These are phyloP conservation scores for Leccinum variicolor DNA, from an alignment of 768 basidiomycete species.

Conservation along the genomic window DNA sequence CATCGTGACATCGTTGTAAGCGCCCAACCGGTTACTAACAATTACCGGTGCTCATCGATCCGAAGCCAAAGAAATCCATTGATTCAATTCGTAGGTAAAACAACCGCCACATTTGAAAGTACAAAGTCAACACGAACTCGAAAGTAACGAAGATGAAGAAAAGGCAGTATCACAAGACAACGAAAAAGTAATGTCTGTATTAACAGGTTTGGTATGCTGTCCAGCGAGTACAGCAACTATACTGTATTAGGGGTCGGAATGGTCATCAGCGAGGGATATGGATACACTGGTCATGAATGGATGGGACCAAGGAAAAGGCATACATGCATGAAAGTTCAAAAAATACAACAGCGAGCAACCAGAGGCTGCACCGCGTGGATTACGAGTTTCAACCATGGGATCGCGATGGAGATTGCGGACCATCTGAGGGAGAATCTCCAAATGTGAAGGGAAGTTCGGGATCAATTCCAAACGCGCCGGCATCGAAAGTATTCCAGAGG, in stretches of 20 bases:
- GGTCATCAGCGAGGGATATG: conserved; percentile 25
- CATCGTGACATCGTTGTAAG: not conserved
- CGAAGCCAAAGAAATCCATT: not conserved
- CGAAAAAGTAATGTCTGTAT: conserved; percentile 16
- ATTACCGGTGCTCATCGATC: not conserved
- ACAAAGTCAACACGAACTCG: conserved; percentile 4
- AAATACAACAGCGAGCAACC: conserved; percentile 10
- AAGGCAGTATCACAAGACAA: conserved; percentile 1
- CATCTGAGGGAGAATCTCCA: conserved; percentile 33
- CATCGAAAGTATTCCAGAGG: conserved; percentile 63
- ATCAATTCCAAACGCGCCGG: conserved; percentile 69
- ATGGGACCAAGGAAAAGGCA: not conserved
- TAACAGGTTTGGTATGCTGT: conserved; percentile 28
- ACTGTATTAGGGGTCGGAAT: conserved; percentile 18
- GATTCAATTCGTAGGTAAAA: conserved; percentile 7
- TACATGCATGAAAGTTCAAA: conserved; percentile 15
- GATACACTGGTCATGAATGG: conserved; percentile 27
- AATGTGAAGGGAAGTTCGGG: conserved; percentile 74
- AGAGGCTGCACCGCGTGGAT: not conserved
- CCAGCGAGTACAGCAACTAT: conserved; percentile 23
- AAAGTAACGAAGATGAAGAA: not conserved
- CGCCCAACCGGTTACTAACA: conserved; percentile 7
- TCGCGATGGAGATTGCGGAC: conserved; percentile 26
- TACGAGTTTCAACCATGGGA: conserved; percentile 15
- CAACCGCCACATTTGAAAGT: conserved; percentile 3